Base-by-base conservation (phyloP, 2,329 filamentous ascomycete genomes). In the Stagonosporopsis tanaceti region DNA sequence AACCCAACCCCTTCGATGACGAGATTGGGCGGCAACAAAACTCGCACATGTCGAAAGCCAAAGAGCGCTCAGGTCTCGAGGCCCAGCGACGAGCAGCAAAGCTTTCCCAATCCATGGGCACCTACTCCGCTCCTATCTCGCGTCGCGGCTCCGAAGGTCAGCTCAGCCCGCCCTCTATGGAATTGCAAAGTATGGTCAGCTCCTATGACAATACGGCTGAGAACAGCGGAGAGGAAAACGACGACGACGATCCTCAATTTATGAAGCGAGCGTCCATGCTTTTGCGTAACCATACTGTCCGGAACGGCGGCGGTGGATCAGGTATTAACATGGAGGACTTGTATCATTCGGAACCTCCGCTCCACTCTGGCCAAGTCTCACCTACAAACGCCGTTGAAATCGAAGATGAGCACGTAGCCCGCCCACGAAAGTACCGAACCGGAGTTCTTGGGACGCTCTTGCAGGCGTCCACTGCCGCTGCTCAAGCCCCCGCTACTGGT, bases 391-490 rank as follows among this genome's bases (percentile, higher is more conserved):
- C 82, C 42, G 70, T 76, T 37, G 80, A 85, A 40, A 80, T 84
- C 22, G 82, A 84, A 45, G 83, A 85, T 40, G 83, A 85, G 53
- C 91, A 91, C 68, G 84, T 91, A 17, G 86, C 88, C 41, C 81
- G 82, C 39, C 90, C 90, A 4, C 77, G 81, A 22, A 84, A 88
- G 61, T 93, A 91, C 72, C 86, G 88, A 47, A 89, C 88, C 28
- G 90, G 92, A 28, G 85, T 94, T 44, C 79, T 96, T 1, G 87
- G 88, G 2, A 89, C 87, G 0, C 79, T 96, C 0, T 79, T 95
- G 47, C 91, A 88, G 50, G 71, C 68, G 17, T 60, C 63, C 4
- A 68, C 61, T 17, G 63, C 65, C 24, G 63, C 65, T 28, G 57
- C 53, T 7, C 47, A 55, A 24, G 53, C 60, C 1, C 60, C 62